Percentiles rank a stretch among this genome's conserved stretches.
These are phyloP conservation scores for Talaromyces islandicus DNA, from an alignment of 2,329 filamentous ascomycete genomes.

Conservation along the genomic window DNA sequence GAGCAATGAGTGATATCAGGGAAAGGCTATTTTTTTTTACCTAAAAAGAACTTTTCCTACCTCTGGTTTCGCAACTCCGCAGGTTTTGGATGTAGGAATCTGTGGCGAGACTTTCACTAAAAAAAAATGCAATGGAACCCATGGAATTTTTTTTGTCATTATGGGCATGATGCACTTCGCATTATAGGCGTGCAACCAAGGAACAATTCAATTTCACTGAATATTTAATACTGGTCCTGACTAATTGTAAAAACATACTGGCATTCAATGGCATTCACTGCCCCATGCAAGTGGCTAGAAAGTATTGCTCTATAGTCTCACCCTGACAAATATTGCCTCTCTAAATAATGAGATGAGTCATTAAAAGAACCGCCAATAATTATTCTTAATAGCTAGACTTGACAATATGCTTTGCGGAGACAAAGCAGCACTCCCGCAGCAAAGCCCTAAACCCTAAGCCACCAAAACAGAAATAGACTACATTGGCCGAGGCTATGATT, in stretches of 20 bases:
- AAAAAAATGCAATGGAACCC: conserved; percentile 26
- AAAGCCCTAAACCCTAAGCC: conserved; percentile 10
- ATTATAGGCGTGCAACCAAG: background rate
- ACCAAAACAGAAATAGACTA: conserved; percentile 1
- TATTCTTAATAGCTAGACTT: background rate
- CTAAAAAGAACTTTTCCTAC: conserved; percentile 19
- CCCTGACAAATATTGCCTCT: background rate
- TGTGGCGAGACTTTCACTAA: conserved; percentile 22
- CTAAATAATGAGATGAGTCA: background rate
- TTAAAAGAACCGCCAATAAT: background rate
- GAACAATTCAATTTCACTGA: background rate
- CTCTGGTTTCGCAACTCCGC: conserved; percentile 22
- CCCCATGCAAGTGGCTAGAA: background rate
- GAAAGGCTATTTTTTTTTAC: conserved; percentile 11
- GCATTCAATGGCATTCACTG: background rate
- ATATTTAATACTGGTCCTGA: background rate
- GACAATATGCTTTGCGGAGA: too few species aligned
- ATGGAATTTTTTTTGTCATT: conserved; percentile 20
- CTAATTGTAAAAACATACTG: background rate
- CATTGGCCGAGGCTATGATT: background rate
- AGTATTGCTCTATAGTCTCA: background rate
- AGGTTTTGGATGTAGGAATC: conserved; percentile 20
- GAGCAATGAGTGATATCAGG: conserved; percentile 11
- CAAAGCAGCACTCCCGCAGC: background rate
- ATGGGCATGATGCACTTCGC: conserved; percentile 1